Base-by-base conservation (phyloP, 176 grass and related monocot species). In the Oryza meridionalis region DNA sequence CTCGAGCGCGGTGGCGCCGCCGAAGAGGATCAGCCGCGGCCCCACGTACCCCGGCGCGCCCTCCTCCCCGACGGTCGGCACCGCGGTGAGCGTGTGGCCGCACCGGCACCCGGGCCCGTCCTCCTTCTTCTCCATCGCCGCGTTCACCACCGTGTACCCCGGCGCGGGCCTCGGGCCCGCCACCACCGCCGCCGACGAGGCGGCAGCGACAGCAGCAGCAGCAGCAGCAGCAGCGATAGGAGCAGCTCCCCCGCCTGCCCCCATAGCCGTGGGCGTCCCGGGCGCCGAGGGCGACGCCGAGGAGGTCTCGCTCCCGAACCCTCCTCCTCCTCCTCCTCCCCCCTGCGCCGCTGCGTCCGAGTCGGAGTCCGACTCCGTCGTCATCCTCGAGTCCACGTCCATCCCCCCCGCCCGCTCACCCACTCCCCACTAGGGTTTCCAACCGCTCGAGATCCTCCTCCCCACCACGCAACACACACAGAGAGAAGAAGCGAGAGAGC, bases 71-170 rank as follows among this genome's bases (percentile, higher is more conserved):
- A 92, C 85, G 5, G 96, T 70, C 2, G 93, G 88, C 72, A 99
- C 85, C 9, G 93, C 85, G 7, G 96, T 99, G 62, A 99, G 86
- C 26, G 96, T 99, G 85, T 99, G 96, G 1, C 96, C 96, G 68
- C 96, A 99, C 29, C 96, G 87, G 89, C 93, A 99, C 24, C 96
- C 96, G 0, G 96, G 89, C 59, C 96, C 96, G 69, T 99, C 96
- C 80, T 99, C 93, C 91, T 92, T 68, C 82, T 87, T 94, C 50
- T 99, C 96, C 62, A 89, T 96, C 33, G 72, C 70, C 24, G 86
- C 91, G 69, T 93, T 77, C 73, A 99, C 85, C 80, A 84, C 87
- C 50, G 87, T 85, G 77, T 92, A 99, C 15, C 84, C 89, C 14
- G 96, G 93, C 9, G 96, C 96, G n/a, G 91, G 96, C 77, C 93